These are phyloP conservation scores for Cystofilobasidium bisporidii DNA, from an alignment of 768 basidiomycete genomes.

Conservation along the genomic window DNA sequence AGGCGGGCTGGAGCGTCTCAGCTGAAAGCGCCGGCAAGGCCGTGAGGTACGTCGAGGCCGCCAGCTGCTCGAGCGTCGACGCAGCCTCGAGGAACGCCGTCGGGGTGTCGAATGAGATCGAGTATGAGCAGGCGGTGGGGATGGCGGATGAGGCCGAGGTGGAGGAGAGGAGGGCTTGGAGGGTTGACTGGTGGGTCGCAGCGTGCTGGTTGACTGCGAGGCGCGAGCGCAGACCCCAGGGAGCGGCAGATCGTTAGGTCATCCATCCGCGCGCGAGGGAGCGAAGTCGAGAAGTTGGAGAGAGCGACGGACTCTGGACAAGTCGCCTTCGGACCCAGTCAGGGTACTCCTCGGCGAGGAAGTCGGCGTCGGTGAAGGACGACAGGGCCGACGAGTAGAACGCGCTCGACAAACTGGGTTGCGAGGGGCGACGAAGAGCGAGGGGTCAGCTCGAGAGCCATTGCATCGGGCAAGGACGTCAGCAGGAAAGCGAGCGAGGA, in stretches of 20 bases:
- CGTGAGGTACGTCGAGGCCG: background rate
- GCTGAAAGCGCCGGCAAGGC: conserved; percentile 44
- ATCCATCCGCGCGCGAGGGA: background rate
- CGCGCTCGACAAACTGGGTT: background rate
- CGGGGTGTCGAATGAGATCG: conserved; percentile 49
- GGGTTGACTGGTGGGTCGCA: background rate
- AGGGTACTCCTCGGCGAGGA: conserved; percentile 41
- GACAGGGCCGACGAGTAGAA: conserved; percentile 38
- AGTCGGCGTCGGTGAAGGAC: conserved; percentile 48
- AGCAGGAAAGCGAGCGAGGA: no score
- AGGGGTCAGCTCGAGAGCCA: background rate
- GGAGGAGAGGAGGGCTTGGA: background rate
- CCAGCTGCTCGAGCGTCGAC: background rate
- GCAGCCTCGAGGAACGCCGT: background rate
- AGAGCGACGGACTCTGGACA: conserved; percentile 2
- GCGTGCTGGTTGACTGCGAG: conserved; percentile 34
- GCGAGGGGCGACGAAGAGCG: no score
- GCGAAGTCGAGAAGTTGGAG: background rate
- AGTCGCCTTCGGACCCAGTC: conserved; percentile 46
- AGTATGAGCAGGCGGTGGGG: conserved; percentile 52
- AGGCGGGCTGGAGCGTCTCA: conserved; percentile 38
- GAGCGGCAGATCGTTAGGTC: no score
- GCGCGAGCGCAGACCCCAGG: no score
- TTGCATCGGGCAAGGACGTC: no score
- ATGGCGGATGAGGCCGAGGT: conserved; percentile 37